These are phyloP conservation scores for Skeletonema menzelii DNA, from an alignment of 108 stramenopile species.

Conservation along the genomic window DNA sequence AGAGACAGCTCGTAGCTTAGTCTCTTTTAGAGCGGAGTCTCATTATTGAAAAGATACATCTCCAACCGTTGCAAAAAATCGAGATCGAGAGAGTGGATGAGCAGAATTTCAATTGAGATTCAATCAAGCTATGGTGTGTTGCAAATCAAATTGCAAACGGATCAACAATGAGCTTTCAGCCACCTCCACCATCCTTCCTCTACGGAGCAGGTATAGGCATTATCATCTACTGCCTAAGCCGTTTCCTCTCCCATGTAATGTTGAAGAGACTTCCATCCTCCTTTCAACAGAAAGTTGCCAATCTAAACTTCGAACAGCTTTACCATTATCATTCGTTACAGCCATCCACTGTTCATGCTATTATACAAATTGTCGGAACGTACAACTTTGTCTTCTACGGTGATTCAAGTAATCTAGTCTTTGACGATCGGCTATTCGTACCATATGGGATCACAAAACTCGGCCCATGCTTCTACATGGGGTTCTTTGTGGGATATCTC, in stretches of 20 bases:
- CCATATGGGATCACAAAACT: constrained; percentile 23
- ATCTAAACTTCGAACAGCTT: neutral
- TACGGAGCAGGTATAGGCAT: constrained; percentile 11
- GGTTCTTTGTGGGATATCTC: constrained; percentile 40
- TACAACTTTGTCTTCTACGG: constrained; percentile 19
- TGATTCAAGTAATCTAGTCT: neutral
- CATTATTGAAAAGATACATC: too few species aligned
- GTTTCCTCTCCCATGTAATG: constrained; percentile 4
- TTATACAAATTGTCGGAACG: constrained; percentile 27
- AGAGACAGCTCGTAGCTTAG: too few species aligned
- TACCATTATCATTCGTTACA: constrained; percentile 22
- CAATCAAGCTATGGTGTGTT: too few species aligned
- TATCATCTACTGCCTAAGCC: neutral
- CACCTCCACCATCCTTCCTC: constrained; percentile 34
- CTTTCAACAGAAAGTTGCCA: constrained; percentile 4
- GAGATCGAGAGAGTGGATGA: too few species aligned
- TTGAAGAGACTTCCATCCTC: neutral
- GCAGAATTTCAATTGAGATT: too few species aligned
- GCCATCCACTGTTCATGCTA: constrained; percentile 23
- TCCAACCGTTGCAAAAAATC: too few species aligned
- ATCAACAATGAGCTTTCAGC: neutral
- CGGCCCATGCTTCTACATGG: constrained; percentile 34
- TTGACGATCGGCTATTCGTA: constrained; percentile 27
- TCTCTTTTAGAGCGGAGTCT: neutral
- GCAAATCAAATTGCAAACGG: too few species aligned